Percentiles rank a stretch among this genome's conserved stretches.
These are phyloP conservation scores for Neofusicoccum umdonicola DNA, from an alignment of 2,329 filamentous ascomycete species.

Conservation along the genomic window DNA sequence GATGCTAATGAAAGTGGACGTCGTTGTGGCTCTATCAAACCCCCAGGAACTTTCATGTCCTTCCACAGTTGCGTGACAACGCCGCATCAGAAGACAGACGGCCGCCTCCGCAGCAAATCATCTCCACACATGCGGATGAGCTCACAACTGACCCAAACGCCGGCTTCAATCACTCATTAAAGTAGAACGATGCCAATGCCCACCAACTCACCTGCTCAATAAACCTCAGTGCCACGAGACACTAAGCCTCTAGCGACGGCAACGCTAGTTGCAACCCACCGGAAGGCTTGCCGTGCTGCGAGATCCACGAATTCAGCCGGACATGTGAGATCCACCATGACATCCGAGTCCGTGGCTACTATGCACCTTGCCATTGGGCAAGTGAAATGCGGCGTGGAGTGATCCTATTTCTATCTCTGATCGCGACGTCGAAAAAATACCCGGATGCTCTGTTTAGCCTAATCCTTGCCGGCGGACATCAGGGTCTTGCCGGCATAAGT, in stretches of 20 bases:
- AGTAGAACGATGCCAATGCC: not conserved
- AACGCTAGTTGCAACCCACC: not conserved
- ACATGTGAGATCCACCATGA: not conserved
- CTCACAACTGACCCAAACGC: too few relatives aligned
- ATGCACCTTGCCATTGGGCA: not conserved
- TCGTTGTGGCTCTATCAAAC: not conserved
- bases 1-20: not conserved
- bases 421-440: not conserved
- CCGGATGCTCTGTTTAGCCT: conserved; percentile 1
- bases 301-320: not conserved
- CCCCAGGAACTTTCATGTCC: not conserved
- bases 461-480: not conserved
- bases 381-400: not conserved
- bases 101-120: not conserved
- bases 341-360: not conserved
- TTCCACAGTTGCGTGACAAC: not conserved
- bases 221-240: not conserved
- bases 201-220: not conserved
- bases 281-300: not conserved
- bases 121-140: too few relatives aligned
- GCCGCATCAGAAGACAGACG: not conserved
- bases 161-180: too few relatives aligned
- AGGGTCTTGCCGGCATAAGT: not conserved
- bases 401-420: not conserved
- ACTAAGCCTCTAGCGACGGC: not conserved